Evolutionary conservation across 768 basidiomycete genomes (phyloP), one percentile per base, ranked within the genome.

Genomic region (Suillus subaureus): DNA sequence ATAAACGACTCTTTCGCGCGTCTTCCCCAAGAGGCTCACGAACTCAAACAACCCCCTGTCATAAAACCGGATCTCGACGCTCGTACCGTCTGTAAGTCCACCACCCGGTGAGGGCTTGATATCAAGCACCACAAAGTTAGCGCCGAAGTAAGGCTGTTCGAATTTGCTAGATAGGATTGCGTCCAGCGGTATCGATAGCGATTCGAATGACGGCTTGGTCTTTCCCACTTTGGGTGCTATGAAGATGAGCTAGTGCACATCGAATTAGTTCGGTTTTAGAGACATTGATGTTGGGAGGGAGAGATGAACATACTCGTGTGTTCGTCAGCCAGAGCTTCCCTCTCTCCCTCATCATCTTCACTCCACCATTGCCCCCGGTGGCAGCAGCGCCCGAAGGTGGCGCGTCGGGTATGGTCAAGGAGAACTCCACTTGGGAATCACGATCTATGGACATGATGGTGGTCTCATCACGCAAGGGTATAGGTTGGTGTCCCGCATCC

Each of bases 41-140:
- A 94, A 94, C 72, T 87, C 82, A 71, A 92, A 92, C 81, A 93
- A 86, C 15, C 86, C 84, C 52, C 83, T 81, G 72, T 91, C 83
- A 73, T 83, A 85, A 73, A 91, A 84, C 63, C 91, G 84, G 47
- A 93, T 78, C 75, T 93, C 90, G 4, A 83, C 85, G 61, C 75
- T 83, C 16, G 90, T 89, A 2, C 89, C 90, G 2, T 83, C 77
- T 0, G 84, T 84, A 43, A 93, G 78, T 12, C 88, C 89, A n/a
- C 92, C 91, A 15, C 82, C 86, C 1, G 83, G 72, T 3, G 90
- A 82, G 6, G 93, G 91, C 69, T 83, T 86, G 71, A 94, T 79
- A 56, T 89, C 85, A 69, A 94, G 81, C 0, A 79, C 73, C 57
- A 94, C 80, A 68, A 85, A 91, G 75, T 94, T 94, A 12, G 84